Conservation (phyloP, 2,329 filamentous ascomycete genomes). For the Claviceps purpurea region DNA sequence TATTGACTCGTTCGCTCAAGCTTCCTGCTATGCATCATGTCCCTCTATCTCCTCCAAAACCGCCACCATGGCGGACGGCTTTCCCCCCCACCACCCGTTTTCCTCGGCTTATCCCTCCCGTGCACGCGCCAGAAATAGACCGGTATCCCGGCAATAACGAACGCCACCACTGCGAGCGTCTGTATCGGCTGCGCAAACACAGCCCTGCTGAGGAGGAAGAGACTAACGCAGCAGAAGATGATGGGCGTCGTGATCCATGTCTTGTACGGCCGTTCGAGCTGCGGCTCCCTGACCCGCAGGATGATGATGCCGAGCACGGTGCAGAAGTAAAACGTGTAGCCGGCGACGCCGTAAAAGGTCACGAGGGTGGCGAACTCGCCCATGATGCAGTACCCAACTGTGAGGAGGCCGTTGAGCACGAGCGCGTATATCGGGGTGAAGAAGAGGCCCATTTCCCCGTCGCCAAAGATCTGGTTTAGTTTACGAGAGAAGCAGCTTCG, state of each 20-base stretch:
- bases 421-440: conserved; percentile 93
- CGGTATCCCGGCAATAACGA: conserved; percentile 71
- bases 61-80: conserved; percentile 37
- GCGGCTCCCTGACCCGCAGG: conserved; percentile 73
- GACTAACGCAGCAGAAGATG: conserved; percentile 93
- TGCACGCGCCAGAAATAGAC: conserved; percentile 82
- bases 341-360: conserved; percentile 94
- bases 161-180: conserved; percentile 73
- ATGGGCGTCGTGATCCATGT: conserved; percentile 97
- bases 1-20: neutral
- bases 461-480: conserved; percentile 53
- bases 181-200: conserved; percentile 86
- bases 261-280: conserved; percentile 78
- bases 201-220: conserved; percentile 80
- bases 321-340: conserved; percentile 94
- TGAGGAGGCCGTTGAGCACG: conserved; percentile 63
- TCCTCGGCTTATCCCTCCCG: conserved; percentile 40
- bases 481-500: conserved; percentile 44
- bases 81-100: conserved; percentile 25
- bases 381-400: conserved; percentile 63
- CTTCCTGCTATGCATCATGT: too few species aligned
- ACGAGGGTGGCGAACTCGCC: conserved; percentile 87
- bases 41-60: conserved; percentile 36
- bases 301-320: conserved; percentile 90
- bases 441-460: conserved; percentile 68